These are phyloP conservation scores for Mollisia scopiformis DNA, from an alignment of 2,329 filamentous ascomycete genomes.

Conservation along the genomic window DNA sequence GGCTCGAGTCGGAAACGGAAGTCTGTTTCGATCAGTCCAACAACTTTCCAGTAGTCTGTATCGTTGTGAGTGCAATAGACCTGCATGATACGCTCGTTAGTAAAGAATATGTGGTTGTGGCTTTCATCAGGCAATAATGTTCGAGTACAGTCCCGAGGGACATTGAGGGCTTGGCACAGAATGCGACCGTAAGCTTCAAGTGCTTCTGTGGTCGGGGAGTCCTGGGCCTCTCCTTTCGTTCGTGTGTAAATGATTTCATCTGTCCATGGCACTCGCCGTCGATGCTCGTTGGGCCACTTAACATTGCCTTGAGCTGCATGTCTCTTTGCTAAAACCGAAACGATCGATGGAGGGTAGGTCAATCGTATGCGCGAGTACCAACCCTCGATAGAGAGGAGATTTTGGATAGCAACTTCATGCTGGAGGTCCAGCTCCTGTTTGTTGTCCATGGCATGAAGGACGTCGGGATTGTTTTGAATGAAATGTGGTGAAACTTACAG, in stretches of 20 bases:
- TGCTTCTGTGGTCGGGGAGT: constrained; percentile 1
- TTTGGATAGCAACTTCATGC: neutral
- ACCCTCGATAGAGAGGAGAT: neutral
- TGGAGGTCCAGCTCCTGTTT: no score
- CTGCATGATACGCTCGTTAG: constrained; percentile 34
- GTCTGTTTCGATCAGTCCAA: constrained; percentile 11
- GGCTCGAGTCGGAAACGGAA: constrained; percentile 11
- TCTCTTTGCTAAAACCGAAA: neutral
- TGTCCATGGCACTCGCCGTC: neutral
- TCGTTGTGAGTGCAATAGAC: constrained; percentile 31
- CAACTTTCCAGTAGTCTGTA: constrained; percentile 19
- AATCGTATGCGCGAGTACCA: neutral
- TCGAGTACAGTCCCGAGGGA: constrained; percentile 24
- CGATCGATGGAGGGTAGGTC: neutral
- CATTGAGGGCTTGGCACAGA: constrained; percentile 23
- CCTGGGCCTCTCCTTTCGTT: neutral
- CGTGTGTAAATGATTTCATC: neutral
- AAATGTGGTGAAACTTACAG: neutral
- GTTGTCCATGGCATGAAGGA: no score
- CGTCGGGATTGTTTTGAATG: neutral
- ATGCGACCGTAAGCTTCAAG: constrained; percentile 23
- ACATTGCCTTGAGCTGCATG: neutral
- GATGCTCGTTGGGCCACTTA: no score
- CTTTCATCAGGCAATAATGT: constrained; percentile 9
- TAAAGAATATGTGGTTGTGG: constrained; percentile 33